These are phyloP conservation scores for Oryza australiensis DNA, from an alignment of 176 grass and related monocot species.

Conservation along the genomic window DNA sequence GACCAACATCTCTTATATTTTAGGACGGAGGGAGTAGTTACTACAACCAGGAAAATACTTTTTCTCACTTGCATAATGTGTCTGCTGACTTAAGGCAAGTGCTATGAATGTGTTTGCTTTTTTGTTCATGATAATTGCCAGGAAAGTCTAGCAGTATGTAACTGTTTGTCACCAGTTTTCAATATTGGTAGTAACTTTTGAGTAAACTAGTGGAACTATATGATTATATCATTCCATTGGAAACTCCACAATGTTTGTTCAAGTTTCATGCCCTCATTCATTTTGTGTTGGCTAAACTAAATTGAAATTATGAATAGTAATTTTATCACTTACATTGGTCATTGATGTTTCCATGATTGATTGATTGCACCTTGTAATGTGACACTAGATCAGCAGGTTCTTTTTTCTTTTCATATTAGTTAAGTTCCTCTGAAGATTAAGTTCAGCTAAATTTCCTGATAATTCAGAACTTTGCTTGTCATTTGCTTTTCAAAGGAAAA, in stretches of 20 bases:
- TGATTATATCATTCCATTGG: background rate
- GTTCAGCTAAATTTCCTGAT: background rate
- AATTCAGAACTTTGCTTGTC: background rate
- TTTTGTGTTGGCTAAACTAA: conserved; percentile 12
- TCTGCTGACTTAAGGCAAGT: background rate
- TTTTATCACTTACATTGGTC: background rate
- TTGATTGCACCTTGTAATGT: background rate
- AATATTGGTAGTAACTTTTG: background rate
- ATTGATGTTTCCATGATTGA: background rate
- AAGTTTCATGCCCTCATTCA: background rate
- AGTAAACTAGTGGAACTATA: conserved; percentile 18
- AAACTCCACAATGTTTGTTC: background rate
- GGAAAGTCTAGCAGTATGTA: conserved; percentile 4
- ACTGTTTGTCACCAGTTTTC: background rate
- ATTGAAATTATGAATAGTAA: background rate
- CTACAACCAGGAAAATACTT: background rate
- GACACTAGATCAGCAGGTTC: background rate
- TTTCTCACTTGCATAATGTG: background rate
- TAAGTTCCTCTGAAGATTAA: conserved; percentile 19
- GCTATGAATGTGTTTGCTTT: background rate
- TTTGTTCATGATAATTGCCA: conserved; percentile 2
- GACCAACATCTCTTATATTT: too few relatives aligned
- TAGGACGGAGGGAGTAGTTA: too few relatives aligned
- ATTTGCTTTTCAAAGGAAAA: background rate
- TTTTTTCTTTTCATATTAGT: conserved; percentile 22